phyloP scores from a whole-genome alignment of 345 rosid species.

The Gossypium anomalum region DNA sequence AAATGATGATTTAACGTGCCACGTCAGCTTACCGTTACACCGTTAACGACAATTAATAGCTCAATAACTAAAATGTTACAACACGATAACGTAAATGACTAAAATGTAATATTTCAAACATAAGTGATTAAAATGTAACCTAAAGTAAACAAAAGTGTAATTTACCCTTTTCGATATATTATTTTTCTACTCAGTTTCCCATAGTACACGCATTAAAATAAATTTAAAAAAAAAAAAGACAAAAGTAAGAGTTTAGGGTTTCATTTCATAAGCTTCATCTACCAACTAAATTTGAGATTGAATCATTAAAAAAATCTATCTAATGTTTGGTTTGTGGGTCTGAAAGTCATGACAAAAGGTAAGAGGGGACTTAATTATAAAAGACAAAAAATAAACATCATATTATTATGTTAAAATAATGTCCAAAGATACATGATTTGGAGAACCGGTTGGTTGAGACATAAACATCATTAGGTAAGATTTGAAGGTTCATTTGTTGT shows the following conservation, averaged over 20 bases:
- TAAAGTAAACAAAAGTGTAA: too few relatives aligned
- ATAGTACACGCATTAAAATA: conserved; percentile 13
- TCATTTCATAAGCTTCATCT: conserved; percentile 23
- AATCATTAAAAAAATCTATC: background rate
- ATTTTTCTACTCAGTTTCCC: conserved; percentile 17
- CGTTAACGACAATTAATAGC: too few relatives aligned
- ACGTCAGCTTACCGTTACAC: too few relatives aligned
- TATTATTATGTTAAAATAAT: background rate
- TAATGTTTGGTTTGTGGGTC: conserved; percentile 28
- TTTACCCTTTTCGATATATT: background rate
- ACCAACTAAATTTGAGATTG: conserved; percentile 24
- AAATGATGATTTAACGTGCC: too few relatives aligned
- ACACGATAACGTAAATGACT: accelerated
- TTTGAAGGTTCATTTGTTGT: conserved; percentile 13
- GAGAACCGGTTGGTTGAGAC: conserved; percentile 26
- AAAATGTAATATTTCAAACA: too few relatives aligned
- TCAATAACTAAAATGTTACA: too few relatives aligned
- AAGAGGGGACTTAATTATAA: background rate
- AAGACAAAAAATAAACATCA: conserved; percentile 14
- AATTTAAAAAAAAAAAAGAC: background rate
- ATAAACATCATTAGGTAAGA: conserved; percentile 41
- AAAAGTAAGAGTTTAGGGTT: background rate
- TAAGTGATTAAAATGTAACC: too few relatives aligned
- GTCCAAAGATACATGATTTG: conserved; percentile 8
- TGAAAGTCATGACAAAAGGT: conserved; percentile 15